These are phyloP conservation scores for Geoglossum glabrum DNA, from an alignment of 495 filamentous ascomycete species.

Conservation along the genomic window DNA sequence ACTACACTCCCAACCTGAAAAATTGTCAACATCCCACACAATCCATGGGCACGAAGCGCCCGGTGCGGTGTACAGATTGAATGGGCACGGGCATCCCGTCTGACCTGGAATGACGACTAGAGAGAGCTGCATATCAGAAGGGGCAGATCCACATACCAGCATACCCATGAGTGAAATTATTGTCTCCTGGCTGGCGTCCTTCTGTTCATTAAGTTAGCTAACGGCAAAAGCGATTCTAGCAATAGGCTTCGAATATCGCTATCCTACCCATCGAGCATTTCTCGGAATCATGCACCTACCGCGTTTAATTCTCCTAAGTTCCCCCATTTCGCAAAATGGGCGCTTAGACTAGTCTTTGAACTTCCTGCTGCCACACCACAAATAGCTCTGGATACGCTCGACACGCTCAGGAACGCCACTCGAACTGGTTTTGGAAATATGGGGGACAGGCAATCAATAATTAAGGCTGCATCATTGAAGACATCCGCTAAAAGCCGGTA, in stretches of 20 bases:
- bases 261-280: background rate
- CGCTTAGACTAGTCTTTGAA: conserved; percentile 75
- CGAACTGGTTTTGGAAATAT: conserved; percentile 40
- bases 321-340: conserved; percentile 76
- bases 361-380: conserved; percentile 82
- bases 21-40: background rate
- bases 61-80: background rate
- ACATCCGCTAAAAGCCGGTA: conserved; percentile 81
- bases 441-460: conserved; percentile 74
- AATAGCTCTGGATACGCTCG: conserved; percentile 57
- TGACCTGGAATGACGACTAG: background rate
- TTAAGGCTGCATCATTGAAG: conserved; percentile 80
- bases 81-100: background rate
- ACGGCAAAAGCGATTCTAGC: background rate
- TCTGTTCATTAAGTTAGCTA: conserved; percentile 19
- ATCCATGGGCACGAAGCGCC: no score
- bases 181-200: conserved; percentile 94
- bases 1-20: conserved; percentile 54
- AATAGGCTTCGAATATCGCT: background rate
- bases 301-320: conserved; percentile 90
- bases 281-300: conserved; percentile 22
- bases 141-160: conserved; percentile 34
- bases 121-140: conserved; percentile 3
- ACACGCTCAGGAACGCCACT: conserved; percentile 49
- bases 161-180: conserved; percentile 80